phyloP scores from a whole-genome alignment of 129 eudicot genomes.

The Lactuca saligna region DNA sequence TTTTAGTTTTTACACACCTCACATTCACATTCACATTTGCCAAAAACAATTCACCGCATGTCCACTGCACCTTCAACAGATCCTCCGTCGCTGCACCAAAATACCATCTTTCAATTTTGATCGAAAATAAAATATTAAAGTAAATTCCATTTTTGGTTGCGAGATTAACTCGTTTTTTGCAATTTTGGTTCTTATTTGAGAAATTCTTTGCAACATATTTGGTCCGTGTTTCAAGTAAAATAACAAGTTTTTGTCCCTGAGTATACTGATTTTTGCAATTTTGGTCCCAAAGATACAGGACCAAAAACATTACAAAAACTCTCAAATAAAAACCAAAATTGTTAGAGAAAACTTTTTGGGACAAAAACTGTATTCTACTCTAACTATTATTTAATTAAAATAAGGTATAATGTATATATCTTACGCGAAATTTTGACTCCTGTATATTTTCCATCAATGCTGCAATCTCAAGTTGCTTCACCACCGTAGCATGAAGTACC shows the following conservation, averaged over 20 bases:
- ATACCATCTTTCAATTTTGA: background rate
- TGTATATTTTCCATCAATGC: constrained; percentile 52
- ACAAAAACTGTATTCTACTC: background rate
- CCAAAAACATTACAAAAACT: too few species aligned
- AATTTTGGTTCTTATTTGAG: background rate
- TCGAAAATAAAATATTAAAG: background rate
- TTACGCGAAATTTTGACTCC: constrained; percentile 58
- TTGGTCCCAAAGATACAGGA: background rate
- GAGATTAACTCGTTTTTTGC: too few species aligned
- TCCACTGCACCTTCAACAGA: constrained; percentile 25
- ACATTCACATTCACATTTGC: constrained; percentile 6
- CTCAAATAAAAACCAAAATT: background rate
- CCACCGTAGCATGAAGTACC: constrained; percentile 70
- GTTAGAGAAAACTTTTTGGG: background rate
- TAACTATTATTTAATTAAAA: too few species aligned
- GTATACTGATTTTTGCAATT: too few species aligned
- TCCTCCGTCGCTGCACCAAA: constrained; percentile 53
- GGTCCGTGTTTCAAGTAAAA: background rate
- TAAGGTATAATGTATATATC: background rate
- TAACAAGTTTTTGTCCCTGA: background rate
- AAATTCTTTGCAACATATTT: background rate
- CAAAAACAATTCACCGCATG: constrained; percentile 2
- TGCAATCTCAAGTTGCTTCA: constrained; percentile 67
- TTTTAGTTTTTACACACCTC: constrained; percentile 18
- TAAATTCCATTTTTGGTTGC: too few species aligned